Conservation (phyloP, 2,329 filamentous ascomycete species). For the Chaetomiaceae sp. region DNA sequence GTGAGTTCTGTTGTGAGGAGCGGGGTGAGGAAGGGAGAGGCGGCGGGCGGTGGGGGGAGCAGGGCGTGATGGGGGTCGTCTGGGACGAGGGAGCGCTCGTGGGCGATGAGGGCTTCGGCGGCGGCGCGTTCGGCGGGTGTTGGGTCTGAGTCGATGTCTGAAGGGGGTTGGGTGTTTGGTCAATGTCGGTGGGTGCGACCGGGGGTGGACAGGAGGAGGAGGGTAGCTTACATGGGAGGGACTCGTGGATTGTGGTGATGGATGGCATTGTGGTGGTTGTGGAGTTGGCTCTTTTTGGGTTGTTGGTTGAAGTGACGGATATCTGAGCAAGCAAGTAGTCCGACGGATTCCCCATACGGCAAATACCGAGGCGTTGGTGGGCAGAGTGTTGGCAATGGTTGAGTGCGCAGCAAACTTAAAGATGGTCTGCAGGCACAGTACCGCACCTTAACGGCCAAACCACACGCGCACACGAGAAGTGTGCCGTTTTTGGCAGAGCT, state of each 20-base stretch:
- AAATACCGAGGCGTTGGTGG: too few relatives aligned
- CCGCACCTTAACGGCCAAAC: too few relatives aligned
- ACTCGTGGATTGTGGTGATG: constrained; percentile 68
- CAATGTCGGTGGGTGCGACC: background rate
- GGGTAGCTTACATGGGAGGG: constrained; percentile 65
- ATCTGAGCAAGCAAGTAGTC: too few relatives aligned
- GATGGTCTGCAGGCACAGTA: too few relatives aligned
- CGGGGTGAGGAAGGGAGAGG: constrained; percentile 57
- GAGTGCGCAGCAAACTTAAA: too few relatives aligned
- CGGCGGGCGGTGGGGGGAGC: constrained; percentile 51
- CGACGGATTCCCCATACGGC: too few relatives aligned
- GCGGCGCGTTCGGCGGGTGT: constrained; percentile 58
- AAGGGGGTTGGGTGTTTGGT: constrained; percentile 13
- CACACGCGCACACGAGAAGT: too few relatives aligned
- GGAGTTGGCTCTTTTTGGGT: background rate
- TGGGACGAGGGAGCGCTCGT: constrained; percentile 51
- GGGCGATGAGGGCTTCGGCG: constrained; percentile 64
- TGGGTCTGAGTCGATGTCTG: constrained; percentile 78
- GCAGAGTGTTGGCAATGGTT: too few relatives aligned
- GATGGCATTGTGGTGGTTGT: constrained; percentile 54
- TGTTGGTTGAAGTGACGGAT: background rate
- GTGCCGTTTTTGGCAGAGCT: too few relatives aligned
- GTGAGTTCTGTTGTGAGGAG: constrained; percentile 64
- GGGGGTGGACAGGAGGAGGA: constrained; percentile 19
- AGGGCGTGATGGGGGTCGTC: constrained; percentile 51